A percentile compares a stretch with the other conserved stretches of the same genome.
phyloP scores from a whole-genome alignment of 2,329 filamentous ascomycete species.

The Anisogramma anomala region DNA sequence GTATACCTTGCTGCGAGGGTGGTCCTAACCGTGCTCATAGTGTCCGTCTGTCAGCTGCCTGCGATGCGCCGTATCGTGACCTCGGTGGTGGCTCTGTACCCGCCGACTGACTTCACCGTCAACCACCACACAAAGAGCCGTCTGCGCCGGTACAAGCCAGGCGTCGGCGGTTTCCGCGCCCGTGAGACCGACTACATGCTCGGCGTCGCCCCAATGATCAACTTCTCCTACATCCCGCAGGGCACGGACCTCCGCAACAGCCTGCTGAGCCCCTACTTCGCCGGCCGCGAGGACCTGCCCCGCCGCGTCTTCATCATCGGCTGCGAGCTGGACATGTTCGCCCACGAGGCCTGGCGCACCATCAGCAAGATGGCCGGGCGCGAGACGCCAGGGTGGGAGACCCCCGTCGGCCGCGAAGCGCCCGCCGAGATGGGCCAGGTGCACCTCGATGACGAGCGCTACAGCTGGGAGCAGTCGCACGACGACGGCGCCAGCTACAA shows the following conservation, averaged over 20 bases:
- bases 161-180: slow-evolving; percentile 5
- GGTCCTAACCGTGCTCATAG: background rate
- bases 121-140: slow-evolving; percentile 3
- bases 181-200: slow-evolving; percentile 11
- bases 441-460: slow-evolving; percentile 7
- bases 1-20: accelerated
- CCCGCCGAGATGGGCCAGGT: slow-evolving; percentile 4
- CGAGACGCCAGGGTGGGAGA: slow-evolving; percentile 2
- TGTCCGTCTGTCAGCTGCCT: slow-evolving; percentile 3
- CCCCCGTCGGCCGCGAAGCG: slow-evolving; percentile 2
- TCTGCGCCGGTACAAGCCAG: slow-evolving; percentile 7
- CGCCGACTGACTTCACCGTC: slow-evolving; percentile 6
- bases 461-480: slow-evolving; percentile 8
- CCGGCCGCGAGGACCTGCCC: slow-evolving; percentile 6
- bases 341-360: slow-evolving; percentile 10
- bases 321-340: slow-evolving; percentile 10
- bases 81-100: slow-evolving; percentile 9
- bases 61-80: slow-evolving; percentile 5
- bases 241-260: slow-evolving; percentile 7
- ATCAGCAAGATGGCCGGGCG: slow-evolving; percentile 8
- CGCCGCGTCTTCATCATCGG: slow-evolving; percentile 8
- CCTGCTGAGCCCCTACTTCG: slow-evolving; percentile 7
- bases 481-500: slow-evolving; percentile 9
- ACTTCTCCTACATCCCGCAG: slow-evolving; percentile 7
- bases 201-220: slow-evolving; percentile 7